These are phyloP conservation scores for Cubamyces lactineus DNA, from an alignment of 768 basidiomycete species.

Conservation along the genomic window DNA sequence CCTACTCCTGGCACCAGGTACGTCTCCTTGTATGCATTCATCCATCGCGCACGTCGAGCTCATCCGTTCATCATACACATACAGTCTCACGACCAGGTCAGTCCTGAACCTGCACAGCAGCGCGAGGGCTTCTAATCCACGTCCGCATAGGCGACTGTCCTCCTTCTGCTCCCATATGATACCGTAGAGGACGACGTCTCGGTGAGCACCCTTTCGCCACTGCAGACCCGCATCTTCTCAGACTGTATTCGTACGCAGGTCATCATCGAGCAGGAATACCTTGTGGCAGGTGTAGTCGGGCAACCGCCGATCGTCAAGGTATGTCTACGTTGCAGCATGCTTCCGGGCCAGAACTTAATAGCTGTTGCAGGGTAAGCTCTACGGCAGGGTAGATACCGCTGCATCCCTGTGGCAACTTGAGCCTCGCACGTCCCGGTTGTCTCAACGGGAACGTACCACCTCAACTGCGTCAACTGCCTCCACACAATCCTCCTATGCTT, in stretches of 20 bases:
- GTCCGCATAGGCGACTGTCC: slow-evolving; percentile 65
- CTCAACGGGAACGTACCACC: slow-evolving; percentile 70
- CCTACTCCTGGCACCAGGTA: slow-evolving; percentile 90
- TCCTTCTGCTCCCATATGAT: slow-evolving; percentile 72
- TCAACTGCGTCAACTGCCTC: slow-evolving; percentile 77
- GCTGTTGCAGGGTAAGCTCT: slow-evolving; percentile 64
- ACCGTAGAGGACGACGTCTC: slow-evolving; percentile 72
- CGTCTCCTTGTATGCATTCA: slow-evolving; percentile 27
- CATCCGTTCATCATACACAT: slow-evolving; percentile 9
- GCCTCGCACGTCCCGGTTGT: slow-evolving; percentile 56
- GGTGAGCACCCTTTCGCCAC: slow-evolving; percentile 42
- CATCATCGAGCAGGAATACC: slow-evolving; percentile 67
- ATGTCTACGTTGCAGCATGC: slow-evolving; percentile 21
- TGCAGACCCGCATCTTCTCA: slow-evolving; percentile 7
- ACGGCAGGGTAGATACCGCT: slow-evolving; percentile 65
- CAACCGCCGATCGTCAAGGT: slow-evolving; percentile 77
- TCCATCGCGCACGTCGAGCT: slow-evolving; percentile 1
- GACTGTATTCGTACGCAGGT: slow-evolving; percentile 48
- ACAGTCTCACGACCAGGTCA: slow-evolving; percentile 88
- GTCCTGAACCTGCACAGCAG: slow-evolving; percentile 4
- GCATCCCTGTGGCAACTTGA: slow-evolving; percentile 83
- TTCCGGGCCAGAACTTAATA: background rate
- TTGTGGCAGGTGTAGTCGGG: slow-evolving; percentile 74
- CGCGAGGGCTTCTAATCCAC: slow-evolving; percentile 10
- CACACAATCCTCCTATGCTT: slow-evolving; percentile 79